Evolutionary conservation across 1,284 basidiomycete genomes (phyloP).

Genomic region (Xerocomus nothofagi): DNA sequence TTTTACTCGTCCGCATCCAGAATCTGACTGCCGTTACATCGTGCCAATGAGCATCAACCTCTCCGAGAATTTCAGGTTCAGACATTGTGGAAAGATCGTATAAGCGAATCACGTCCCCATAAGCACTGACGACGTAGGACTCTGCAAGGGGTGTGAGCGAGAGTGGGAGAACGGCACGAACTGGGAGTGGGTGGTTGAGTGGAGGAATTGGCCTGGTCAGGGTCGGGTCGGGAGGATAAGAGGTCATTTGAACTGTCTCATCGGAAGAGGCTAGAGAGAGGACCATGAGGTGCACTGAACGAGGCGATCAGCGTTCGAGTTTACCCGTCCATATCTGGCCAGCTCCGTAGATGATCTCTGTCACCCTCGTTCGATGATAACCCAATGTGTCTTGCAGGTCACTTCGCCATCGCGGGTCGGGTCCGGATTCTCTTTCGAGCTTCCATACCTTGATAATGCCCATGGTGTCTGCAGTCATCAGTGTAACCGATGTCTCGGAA

Average conservation of each 20-base stretch:
- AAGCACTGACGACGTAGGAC: conserved; percentile 74
- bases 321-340: conserved; percentile 85
- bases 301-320: conserved; percentile 12
- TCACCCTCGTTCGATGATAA: conserved; percentile 80
- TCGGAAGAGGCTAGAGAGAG: conserved; percentile 74
- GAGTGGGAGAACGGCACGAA: conserved; percentile 73
- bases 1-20: conserved; percentile 59
- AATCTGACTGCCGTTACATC: conserved; percentile 74
- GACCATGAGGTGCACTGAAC: conserved; percentile 2
- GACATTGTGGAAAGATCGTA: conserved; percentile 66
- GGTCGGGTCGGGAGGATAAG: conserved; percentile 34
- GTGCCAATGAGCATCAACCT: conserved; percentile 84
- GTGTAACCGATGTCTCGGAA: conserved; percentile 45
- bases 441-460: conserved; percentile 79
- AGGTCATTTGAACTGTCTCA: conserved; percentile 70
- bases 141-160: conserved; percentile 57
- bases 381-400: conserved; percentile 57
- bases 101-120: conserved; percentile 78
- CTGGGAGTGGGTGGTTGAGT: conserved; percentile 65
- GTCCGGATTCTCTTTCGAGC: conserved; percentile 48
- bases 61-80: conserved; percentile 64
- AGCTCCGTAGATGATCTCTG: conserved; percentile 63
- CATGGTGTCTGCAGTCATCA: conserved; percentile 87
- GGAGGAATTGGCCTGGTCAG: conserved; percentile 41
- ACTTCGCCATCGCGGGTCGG: conserved; percentile 52